Evolutionary conservation across 2,329 filamentous ascomycete genomes (phyloP), one percentile per base, ranked within the genome.

Genomic region (Microdochium paspali): DNA sequence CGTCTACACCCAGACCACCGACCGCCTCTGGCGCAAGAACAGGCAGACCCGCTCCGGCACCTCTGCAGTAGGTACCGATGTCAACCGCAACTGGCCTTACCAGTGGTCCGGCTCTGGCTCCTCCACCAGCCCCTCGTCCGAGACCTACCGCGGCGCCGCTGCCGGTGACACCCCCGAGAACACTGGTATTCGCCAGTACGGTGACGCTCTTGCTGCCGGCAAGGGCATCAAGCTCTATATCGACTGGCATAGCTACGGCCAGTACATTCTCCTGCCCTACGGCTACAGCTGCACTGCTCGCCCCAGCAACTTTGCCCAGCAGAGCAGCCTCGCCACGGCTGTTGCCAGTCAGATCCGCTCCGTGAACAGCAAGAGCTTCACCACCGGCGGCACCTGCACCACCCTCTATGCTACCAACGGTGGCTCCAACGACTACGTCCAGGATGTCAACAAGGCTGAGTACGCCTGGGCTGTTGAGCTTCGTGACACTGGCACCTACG

Each of bases 161-260:
- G 60, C 66, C 3, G 67, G 67, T 45, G 69, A 74, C 49, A 66
- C 71, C 9, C 67, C 71, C 18, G 72, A 78, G 57, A 72, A 66
- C 50, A 66, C 67, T 47, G 70, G 62, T 4, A 63, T 81, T 30
- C 68, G 69, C 25, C 65, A 67, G 4, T 72, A 73, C 43, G 64
- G 76, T 20, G 65, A 68, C 44, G 56, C 61, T 32, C 56, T 80
- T 23, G 60, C 15, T 26, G 53, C 54, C 15, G 44, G 51, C 3
- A 66, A 70, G 44, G 73, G 73, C 2, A 66, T 80, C 46, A 70
- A 74, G 47, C 62, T 78, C 12, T 82, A 75, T 62, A 72, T 82
- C 57, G 79, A 82, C 60, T 75, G 76, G 61, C 79, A 82, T 60
- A 72, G 73, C 21, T 82, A 80, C 62, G 67, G 68, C 13, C 76